Evolutionary conservation across 2,329 filamentous ascomycete species (phyloP).

Genomic region (Domatiomyces globalis): DNA sequence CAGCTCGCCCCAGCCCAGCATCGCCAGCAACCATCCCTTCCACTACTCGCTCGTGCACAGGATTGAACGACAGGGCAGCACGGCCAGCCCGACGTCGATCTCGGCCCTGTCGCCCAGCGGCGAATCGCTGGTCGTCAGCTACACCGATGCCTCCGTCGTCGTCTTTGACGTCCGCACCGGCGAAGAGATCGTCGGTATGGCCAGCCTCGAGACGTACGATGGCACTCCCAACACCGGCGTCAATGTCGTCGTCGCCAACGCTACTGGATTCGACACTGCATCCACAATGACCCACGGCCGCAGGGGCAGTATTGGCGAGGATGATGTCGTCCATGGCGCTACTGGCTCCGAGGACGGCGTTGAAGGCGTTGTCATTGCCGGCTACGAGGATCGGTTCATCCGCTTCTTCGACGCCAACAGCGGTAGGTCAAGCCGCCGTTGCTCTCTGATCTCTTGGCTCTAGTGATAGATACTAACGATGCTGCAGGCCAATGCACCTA

Average conservation of each 20-base stretch:
- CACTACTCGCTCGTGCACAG: slow-evolving; percentile 77
- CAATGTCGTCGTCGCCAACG: slow-evolving; percentile 81
- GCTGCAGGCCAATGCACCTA: slow-evolving; percentile 88
- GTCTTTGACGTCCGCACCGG: slow-evolving; percentile 87
- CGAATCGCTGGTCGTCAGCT: slow-evolving; percentile 84
- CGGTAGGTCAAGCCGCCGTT: slow-evolving; percentile 43
- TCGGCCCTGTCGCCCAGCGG: slow-evolving; percentile 71
- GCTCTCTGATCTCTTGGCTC: slow-evolving; percentile 7
- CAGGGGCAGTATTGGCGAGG: slow-evolving; percentile 55
- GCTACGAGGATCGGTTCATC: slow-evolving; percentile 91
- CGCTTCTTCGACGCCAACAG: slow-evolving; percentile 97
- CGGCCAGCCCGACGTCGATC: slow-evolving; percentile 77
- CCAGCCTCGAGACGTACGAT: slow-evolving; percentile 85
- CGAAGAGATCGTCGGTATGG: slow-evolving; percentile 85
- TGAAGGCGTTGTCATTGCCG: slow-evolving; percentile 87
- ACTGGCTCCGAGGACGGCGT: slow-evolving; percentile 71
- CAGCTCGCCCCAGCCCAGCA: slow-evolving; percentile 75
- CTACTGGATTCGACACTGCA: slow-evolving; percentile 58
- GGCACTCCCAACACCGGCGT: slow-evolving; percentile 69
- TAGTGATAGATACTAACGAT: too few relatives aligned
- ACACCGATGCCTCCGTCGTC: slow-evolving; percentile 75
- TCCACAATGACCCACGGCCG: slow-evolving; percentile 48
- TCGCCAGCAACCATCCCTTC: slow-evolving; percentile 74
- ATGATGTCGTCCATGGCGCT: slow-evolving; percentile 53
- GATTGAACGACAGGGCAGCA: slow-evolving; percentile 55